Base-by-base conservation (phyloP, 1,284 basidiomycete genomes). In the Ganoderma boninense region DNA sequence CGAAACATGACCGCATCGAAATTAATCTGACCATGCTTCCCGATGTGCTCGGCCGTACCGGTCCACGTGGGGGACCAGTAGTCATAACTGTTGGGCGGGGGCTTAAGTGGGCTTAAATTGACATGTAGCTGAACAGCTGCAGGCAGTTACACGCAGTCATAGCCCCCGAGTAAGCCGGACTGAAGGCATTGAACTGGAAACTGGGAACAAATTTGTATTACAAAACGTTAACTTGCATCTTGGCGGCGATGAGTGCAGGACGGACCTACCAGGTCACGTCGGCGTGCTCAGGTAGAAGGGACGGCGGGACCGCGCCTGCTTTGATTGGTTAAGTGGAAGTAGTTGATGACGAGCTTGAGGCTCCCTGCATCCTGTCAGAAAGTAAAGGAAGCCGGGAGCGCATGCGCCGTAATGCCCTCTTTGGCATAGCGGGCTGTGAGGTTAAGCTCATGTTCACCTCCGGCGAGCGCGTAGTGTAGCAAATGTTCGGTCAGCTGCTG, bases 391-490 rank as follows among this genome's bases (percentile, higher is more conserved):
- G 8, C 26, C 52, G 52, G 23, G 16, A 26, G 14, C 52, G 61
- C 65, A 43, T 49, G 40, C 29, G 18, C 65, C 42, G 57, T 35
- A 29, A 66, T 52, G 29, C 62, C 62, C 32, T 69, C 60, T 43
- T 69, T 46, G 38, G 35, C 40, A 23, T 64, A 54, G 18, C 64
- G 65, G 46, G 20, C 44, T 40, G 7, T 46, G 42, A 18, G 29
- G 57, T 62, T 8, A 57, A 43, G 20, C 6, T 11, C n/a, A 20
- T 46, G 26, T 40, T 43, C 60, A n/a, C 44, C 52, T 69, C 60
- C 32, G 57, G 20, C 44, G 13, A 67, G 59, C 49, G 49, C 26
- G 59, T 68, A 20, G 66, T 66, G 46, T 68, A 71, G 54, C 68
- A 65, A n/a, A 20, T 20, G n/a, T 23, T 71, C 64, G 59, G 65